These are phyloP conservation scores for Themeda triandra DNA, from an alignment of 176 grass and related monocot genomes.

Conservation along the genomic window DNA sequence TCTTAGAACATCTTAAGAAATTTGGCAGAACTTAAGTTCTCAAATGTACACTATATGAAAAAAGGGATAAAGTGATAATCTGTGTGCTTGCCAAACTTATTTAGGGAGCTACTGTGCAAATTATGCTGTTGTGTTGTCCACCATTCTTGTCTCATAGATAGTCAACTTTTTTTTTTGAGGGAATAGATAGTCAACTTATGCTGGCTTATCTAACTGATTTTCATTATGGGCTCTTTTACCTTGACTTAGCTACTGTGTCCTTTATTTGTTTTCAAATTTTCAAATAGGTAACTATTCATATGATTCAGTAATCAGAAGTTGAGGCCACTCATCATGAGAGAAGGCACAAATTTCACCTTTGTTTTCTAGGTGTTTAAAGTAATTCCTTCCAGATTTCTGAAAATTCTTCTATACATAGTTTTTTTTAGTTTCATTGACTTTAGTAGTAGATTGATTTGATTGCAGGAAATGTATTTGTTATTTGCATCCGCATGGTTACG, in stretches of 20 bases:
- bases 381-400: background rate
- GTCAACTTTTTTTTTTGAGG: no score
- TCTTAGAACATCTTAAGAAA: background rate
- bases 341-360: background rate
- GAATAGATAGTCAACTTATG: background rate
- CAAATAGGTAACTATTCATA: background rate
- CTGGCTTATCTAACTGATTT: background rate
- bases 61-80: background rate
- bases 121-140: background rate
- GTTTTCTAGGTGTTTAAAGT: background rate
- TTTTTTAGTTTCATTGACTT: background rate
- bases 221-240: background rate
- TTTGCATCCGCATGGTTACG: background rate
- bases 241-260: background rate
- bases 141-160: background rate
- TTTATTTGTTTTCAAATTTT: conserved; percentile 6
- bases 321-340: background rate
- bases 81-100: background rate
- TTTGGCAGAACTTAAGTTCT: background rate
- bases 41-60: background rate
- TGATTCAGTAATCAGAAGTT: background rate
- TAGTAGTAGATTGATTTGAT: conserved; percentile 3
- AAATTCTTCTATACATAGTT: background rate
- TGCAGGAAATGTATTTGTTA: conserved; percentile 3
- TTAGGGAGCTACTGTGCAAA: background rate